Base-by-base conservation (phyloP, 495 filamentous ascomycete species). In the Umbilicaria muhlenbergii region DNA sequence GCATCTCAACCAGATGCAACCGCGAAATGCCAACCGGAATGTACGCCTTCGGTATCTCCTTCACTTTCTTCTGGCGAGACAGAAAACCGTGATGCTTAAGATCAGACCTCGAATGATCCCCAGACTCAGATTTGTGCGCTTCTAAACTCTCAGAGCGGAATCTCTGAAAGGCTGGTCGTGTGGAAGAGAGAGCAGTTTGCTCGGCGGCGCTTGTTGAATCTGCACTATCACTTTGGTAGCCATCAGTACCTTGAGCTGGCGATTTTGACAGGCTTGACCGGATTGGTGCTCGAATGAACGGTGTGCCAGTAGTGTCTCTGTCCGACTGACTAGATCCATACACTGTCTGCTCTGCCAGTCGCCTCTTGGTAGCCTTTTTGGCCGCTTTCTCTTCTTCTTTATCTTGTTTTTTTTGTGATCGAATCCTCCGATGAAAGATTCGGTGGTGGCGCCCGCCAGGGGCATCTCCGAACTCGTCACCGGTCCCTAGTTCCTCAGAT, bases 1-100 rank as follows among this genome's bases (percentile, higher is more conserved):
- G 71, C 38, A 75, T 45, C 43, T 73, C 66, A 4, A 75, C 71
- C 16, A 75, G 49, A 48, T 78, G 83, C 38, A 92, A 65, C 45
- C 83, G 74, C 13, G 81, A 86, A 3, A 86, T 68, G 3, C 85
- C 85, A 12, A 92, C 85, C 4, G 80, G 73, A 34, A 92, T 69
- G 41, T 75, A 70, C 7, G 47, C 32, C 44, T 48, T 19, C 46
- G 47, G 37, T 10, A 34, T 18, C 16, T 52, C 50, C 39, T 45
- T 50, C 19, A 37, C 18, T 44, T 45, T 50, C 31, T 48, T 39
- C 21, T 32, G 43, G 13, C 37, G 45, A 13, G 44, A 55, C n/a
- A 33, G 35, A 11, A 44, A 48, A 16, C 2, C 8, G 24, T 28
- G 24, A 28, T 28, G 24, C 24, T 28, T 28, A 6, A 1, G 24